Evolutionary conservation across 371 early-diverging fungal genomes (phyloP).

Genomic region (Mortierella sp.): DNA sequence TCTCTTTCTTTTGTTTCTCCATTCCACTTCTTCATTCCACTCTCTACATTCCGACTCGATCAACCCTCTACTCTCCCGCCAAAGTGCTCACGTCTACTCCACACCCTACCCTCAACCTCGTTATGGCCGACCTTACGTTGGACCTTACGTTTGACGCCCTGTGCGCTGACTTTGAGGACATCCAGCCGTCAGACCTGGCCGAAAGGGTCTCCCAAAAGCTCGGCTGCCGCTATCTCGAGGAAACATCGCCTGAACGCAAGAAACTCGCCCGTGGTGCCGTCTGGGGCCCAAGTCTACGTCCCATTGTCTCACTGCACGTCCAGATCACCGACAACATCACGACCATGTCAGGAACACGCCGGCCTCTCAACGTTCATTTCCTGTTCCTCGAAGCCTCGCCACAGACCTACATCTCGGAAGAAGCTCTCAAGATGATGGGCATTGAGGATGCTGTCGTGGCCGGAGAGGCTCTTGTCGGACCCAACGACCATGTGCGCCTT

Average conservation of each 20-base stretch:
- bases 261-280: conserved; percentile 15
- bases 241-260: not conserved
- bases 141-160: not conserved
- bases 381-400: conserved; percentile 29
- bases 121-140: not conserved
- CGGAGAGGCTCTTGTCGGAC: conserved; percentile 11
- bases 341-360: conserved; percentile 26
- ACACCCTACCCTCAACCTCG: not conserved
- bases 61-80: not conserved
- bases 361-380: conserved; percentile 36
- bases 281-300: conserved; percentile 23
- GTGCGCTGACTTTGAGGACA: conserved; percentile 48
- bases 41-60: not conserved
- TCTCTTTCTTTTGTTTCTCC: not conserved
- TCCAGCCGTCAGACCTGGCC: conserved; percentile 19
- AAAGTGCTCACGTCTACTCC: not conserved
- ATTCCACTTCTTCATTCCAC: not conserved
- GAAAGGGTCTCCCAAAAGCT: conserved; percentile 11
- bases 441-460: conserved; percentile 30
- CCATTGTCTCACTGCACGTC: conserved; percentile 29
- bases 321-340: conserved; percentile 27
- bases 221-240: conserved; percentile 17
- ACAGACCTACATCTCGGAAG: conserved; percentile 35
- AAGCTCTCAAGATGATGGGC: conserved; percentile 27
- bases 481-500: conserved; percentile 9